phyloP scores from a whole-genome alignment of 179 eudicot genomes.

The Sideroxylon spinosum region DNA sequence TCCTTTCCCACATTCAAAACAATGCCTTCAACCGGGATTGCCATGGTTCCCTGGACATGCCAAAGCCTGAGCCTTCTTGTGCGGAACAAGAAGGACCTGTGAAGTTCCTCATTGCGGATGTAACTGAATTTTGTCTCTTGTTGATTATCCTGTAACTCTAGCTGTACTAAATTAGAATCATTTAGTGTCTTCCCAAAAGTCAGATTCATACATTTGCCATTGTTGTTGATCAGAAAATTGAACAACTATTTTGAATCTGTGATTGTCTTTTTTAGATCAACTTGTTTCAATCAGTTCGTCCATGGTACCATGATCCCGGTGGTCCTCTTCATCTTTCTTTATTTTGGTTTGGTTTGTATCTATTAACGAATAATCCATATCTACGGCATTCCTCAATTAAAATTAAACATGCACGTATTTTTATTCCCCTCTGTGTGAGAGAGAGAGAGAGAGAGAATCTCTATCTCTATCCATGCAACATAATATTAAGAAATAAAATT shows the following conservation, averaged over 20 bases:
- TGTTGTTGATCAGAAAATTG: background rate
- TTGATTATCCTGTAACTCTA: conserved; percentile 8
- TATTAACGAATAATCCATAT: too few species aligned
- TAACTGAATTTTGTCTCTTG: conserved; percentile 6
- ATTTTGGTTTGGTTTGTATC: too few species aligned
- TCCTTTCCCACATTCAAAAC: conserved; percentile 50
- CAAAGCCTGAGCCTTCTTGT: conserved; percentile 1
- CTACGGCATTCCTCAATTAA: too few species aligned
- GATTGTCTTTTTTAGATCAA: too few species aligned
- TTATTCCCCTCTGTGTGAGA: too few species aligned
- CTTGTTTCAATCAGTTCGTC: too few species aligned
- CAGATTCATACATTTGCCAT: background rate
- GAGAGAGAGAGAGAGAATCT: too few species aligned
- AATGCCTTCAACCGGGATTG: conserved; percentile 67
- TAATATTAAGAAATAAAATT: too few species aligned
- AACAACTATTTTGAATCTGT: background rate
- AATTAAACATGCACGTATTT: too few species aligned
- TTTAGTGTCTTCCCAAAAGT: conserved; percentile 7
- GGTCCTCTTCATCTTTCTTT: too few species aligned
- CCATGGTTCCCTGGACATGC: conserved; percentile 69
- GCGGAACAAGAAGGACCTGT: background rate
- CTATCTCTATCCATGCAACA: too few species aligned
- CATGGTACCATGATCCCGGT: too few species aligned
- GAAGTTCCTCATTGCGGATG: background rate
- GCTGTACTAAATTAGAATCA: background rate